A percentile compares a stretch with the other conserved stretches of the same genome.
Conservation (phyloP, 208 protist species). For the Trichomonas tenax region DNA sequence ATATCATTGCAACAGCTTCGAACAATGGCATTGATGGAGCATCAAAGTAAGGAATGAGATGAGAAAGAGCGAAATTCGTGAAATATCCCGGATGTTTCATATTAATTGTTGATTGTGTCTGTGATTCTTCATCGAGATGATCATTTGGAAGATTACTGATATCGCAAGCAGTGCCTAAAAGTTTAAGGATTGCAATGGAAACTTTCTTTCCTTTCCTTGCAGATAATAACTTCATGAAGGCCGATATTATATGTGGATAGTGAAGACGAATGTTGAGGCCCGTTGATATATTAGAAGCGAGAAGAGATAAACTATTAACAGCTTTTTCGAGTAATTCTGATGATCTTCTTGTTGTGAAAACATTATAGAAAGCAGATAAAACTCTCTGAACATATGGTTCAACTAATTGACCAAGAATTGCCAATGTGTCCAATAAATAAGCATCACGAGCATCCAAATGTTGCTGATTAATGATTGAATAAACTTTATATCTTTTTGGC, state of each 20-base stretch:
- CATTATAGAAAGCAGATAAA: background rate
- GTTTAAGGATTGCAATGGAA: background rate
- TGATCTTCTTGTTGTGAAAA: background rate
- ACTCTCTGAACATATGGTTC: background rate
- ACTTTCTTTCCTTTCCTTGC: background rate
- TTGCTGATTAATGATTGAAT: background rate
- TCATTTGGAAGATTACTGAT: background rate
- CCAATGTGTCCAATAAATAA: background rate
- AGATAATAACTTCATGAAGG: background rate
- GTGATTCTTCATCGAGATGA: background rate
- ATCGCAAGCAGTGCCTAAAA: background rate
- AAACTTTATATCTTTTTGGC: background rate
- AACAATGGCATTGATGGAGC: background rate
- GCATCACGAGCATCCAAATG: background rate
- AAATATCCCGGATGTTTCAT: background rate
- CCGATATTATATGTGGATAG: background rate
- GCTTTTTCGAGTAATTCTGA: background rate
- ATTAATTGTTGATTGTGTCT: background rate
- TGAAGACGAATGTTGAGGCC: background rate
- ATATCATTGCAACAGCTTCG: background rate
- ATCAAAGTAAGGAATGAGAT: constrained; percentile 5
- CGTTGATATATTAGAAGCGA: background rate
- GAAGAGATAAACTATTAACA: background rate
- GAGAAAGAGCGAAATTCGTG: background rate
- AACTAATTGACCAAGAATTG: background rate